Percentiles rank a stretch among this genome's conserved stretches.
Evolutionary conservation across 495 filamentous ascomycete species (phyloP).

Genomic region (Penicillium simplicissimum): DNA sequence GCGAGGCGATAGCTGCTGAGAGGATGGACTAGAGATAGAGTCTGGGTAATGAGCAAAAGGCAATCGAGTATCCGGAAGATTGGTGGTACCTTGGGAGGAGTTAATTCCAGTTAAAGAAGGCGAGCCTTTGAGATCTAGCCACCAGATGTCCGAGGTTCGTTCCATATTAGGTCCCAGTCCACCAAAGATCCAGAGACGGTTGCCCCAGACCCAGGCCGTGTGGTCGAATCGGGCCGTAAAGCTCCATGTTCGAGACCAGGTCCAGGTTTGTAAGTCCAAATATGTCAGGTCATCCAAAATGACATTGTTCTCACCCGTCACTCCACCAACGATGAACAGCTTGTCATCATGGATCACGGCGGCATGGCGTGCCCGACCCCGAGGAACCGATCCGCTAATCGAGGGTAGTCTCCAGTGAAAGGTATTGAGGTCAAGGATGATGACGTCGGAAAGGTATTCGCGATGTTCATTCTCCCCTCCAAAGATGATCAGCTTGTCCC

Average conservation of each 20-base stretch:
- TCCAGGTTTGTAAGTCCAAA: constrained; percentile 94
- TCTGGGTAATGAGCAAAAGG: constrained; percentile 47
- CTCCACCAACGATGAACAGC: constrained; percentile 88
- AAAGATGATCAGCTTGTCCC: constrained; percentile 91
- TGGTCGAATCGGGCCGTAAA: constrained; percentile 95
- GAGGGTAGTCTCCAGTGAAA: constrained; percentile 93
- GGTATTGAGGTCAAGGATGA: constrained; percentile 91
- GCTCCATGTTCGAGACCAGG: constrained; percentile 94
- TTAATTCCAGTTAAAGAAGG: constrained; percentile 73
- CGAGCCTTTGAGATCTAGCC: constrained; percentile 88
- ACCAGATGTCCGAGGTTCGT: constrained; percentile 91
- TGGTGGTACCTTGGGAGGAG: constrained; percentile 64
- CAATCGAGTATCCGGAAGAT: constrained; percentile 37
- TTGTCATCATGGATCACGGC: constrained; percentile 95
- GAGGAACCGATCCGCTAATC: constrained; percentile 77
- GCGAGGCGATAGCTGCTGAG: constrained; percentile 50
- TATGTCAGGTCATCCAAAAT: constrained; percentile 95
- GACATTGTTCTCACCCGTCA: constrained; percentile 82
- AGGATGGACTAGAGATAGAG: constrained; percentile 37
- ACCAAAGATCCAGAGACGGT: constrained; percentile 95
- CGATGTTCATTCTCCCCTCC: constrained; percentile 97
- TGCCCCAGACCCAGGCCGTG: constrained; percentile 86
- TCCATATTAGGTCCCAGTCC: constrained; percentile 94
- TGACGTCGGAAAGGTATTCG: constrained; percentile 90
- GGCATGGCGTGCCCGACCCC: constrained; percentile 88